Conservation (phyloP, 805 yeast genomes). For the Teunomyces panamensis region DNA sequence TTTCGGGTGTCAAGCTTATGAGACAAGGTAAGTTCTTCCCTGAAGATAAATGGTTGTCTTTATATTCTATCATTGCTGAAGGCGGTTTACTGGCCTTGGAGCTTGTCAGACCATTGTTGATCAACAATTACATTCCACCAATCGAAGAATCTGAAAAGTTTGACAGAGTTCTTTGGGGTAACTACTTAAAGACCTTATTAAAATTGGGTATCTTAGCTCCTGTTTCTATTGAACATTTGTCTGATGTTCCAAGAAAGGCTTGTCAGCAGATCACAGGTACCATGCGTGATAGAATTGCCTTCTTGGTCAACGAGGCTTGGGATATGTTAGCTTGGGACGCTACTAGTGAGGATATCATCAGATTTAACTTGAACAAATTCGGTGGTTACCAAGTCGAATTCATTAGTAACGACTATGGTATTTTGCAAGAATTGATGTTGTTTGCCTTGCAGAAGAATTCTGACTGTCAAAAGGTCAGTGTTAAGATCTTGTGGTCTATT, state of each 20-base stretch:
- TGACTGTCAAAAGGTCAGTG: slow-evolving; percentile 59
- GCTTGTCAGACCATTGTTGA: slow-evolving; percentile 49
- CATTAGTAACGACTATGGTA: slow-evolving; percentile 52
- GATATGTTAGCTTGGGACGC: slow-evolving; percentile 65
- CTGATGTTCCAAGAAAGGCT: slow-evolving; percentile 71
- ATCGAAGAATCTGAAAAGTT: slow-evolving; percentile 49
- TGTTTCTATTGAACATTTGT: slow-evolving; percentile 63
- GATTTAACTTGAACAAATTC: slow-evolving; percentile 59
- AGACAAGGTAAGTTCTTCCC: slow-evolving; percentile 62
- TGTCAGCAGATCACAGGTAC: slow-evolving; percentile 61
- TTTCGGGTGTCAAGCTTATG: slow-evolving; percentile 50
- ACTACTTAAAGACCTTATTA: slow-evolving; percentile 55
- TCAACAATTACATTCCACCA: slow-evolving; percentile 50
- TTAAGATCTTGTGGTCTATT: slow-evolving; percentile 66
- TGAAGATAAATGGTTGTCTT: slow-evolving; percentile 67
- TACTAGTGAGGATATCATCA: slow-evolving; percentile 46
- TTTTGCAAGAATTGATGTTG: slow-evolving; percentile 62
- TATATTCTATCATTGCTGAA: slow-evolving; percentile 56
- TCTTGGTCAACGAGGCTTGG: slow-evolving; percentile 64
- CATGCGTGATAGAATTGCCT: slow-evolving; percentile 58
- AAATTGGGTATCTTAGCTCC: slow-evolving; percentile 65
- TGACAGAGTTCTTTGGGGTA: slow-evolving; percentile 66
- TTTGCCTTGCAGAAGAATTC: slow-evolving; percentile 67
- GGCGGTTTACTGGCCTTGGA: slow-evolving; percentile 54
- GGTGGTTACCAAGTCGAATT: slow-evolving; percentile 75